Base-by-base conservation (phyloP, 805 yeast genomes). In the Isabelozyma pseudorhagii region DNA sequence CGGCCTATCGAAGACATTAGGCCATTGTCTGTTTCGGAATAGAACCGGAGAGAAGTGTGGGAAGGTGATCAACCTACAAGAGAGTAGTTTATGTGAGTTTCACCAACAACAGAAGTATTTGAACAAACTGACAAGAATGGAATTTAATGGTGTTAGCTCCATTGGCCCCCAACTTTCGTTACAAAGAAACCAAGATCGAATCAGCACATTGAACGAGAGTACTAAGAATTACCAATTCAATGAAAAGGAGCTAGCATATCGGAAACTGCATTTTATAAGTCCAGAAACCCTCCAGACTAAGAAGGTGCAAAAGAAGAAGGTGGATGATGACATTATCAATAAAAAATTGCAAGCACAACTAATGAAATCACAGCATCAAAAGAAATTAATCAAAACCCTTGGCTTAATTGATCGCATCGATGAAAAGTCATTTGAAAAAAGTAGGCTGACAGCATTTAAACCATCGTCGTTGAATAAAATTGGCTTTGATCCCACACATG, bases 1-100 rank as follows among this genome's bases (percentile, higher is more conserved):
- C 47, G 99, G 96, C 0, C 72, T 77, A 36, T 74, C 90, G 17
- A 75, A 78, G 50, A 81, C 89, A 59, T 77, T 86, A 44, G 96
- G 88, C 0, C 71, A 72, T 48, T 93, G 99, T 63, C 65, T 70
- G n/a, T 75, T 77, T 10, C 60, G 69, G 11, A 79, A 74, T 29
- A 67, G 69, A 41, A 80, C 74, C 31, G 83, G 84, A 13, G 61
- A 68, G 5, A 58, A 64, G 7, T 92, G 98, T 67, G 69, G 68
- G 9, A 71, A 78, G 5, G 84, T 88, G 40, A 79, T 91, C 4
- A 82, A 90, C 59, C 67, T 62, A 17, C 66, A 77, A 8, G 74
- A 72, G 40, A 69, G 80, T 5, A 78, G 76, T 21, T 77, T 81
- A 50, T 92, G 98, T 66, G 83, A 82, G 10, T 89, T 70, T 58